phyloP scores from a whole-genome alignment of 2,329 filamentous ascomycete genomes.

The Teratosphaeria gauchensis region DNA sequence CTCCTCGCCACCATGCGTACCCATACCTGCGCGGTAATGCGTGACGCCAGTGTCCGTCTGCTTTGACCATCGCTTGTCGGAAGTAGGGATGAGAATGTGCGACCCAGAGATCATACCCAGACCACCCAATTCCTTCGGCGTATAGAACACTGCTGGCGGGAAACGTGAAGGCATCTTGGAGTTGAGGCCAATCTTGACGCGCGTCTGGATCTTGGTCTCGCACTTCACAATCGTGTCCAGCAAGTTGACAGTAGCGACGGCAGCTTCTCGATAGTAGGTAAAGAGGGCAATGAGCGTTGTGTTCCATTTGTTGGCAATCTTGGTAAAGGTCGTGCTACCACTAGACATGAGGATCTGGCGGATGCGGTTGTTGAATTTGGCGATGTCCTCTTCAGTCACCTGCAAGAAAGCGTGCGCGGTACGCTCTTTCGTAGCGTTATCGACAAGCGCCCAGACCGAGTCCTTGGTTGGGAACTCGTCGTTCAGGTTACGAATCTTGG shows the following conservation, averaged over 20 bases:
- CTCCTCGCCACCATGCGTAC: slow-evolving; percentile 71
- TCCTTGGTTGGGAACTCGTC: slow-evolving; percentile 97
- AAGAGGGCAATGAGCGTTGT: slow-evolving; percentile 94
- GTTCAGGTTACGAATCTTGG: slow-evolving; percentile 88
- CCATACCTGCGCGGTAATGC: slow-evolving; percentile 96
- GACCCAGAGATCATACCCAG: slow-evolving; percentile 98
- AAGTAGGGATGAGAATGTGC: slow-evolving; percentile 93
- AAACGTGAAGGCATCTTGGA: slow-evolving; percentile 99
- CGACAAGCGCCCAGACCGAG: slow-evolving; percentile 93
- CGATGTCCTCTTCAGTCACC: slow-evolving; percentile 94
- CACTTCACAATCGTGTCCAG: slow-evolving; percentile 98
- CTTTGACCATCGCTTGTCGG: slow-evolving; percentile 96
- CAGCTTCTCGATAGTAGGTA: slow-evolving; percentile 96
- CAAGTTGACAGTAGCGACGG: slow-evolving; percentile 86
- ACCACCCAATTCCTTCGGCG: slow-evolving; percentile 92
- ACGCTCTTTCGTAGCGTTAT: slow-evolving; percentile 92
- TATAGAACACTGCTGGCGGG: slow-evolving; percentile 96
- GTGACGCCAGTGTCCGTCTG: slow-evolving; percentile 96
- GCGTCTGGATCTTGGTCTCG: slow-evolving; percentile 97
- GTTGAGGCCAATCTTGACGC: slow-evolving; percentile 96
- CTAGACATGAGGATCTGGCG: slow-evolving; percentile 98
- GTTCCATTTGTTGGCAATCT: slow-evolving; percentile 99
- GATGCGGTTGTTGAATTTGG: slow-evolving; percentile 98
- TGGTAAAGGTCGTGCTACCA: slow-evolving; percentile 97
- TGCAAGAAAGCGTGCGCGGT: slow-evolving; percentile 96